Evolutionary conservation across 2,329 filamentous ascomycete species (phyloP).

Genomic region (Colletotrichum sp.): DNA sequence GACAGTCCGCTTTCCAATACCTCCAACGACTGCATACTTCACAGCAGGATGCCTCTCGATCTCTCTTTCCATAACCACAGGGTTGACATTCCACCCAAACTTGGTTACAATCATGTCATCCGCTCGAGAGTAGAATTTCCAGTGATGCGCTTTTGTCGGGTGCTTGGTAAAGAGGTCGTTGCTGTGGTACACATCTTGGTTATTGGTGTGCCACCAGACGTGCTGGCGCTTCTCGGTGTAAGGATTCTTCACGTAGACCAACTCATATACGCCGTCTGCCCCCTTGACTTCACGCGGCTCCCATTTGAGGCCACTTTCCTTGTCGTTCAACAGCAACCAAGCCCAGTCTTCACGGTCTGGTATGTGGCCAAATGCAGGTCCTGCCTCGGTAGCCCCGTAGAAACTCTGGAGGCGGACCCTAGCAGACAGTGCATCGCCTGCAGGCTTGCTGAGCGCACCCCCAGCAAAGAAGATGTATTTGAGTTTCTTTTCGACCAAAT

Average conservation of each 20-base stretch:
- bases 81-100: constrained; percentile 48
- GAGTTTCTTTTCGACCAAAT: constrained; percentile 27
- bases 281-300: background rate
- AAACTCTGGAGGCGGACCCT: constrained; percentile 29
- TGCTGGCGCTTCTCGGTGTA: constrained; percentile 31
- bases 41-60: constrained; percentile 33
- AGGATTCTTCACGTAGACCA: constrained; percentile 33
- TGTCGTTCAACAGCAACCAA: constrained; percentile 32
- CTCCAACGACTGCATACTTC: constrained; percentile 36
- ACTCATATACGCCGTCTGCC: constrained; percentile 33
- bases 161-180: constrained; percentile 45
- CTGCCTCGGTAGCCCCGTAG: constrained; percentile 36
- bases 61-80: constrained; percentile 37
- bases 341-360: constrained; percentile 33
- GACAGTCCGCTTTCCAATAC: constrained; percentile 30
- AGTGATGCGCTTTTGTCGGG: constrained; percentile 34
- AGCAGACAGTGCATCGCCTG: constrained; percentile 31
- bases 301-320: background rate
- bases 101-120: constrained; percentile 46
- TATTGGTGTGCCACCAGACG: constrained; percentile 40
- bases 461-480: constrained; percentile 30
- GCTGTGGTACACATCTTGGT: background rate
- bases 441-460: constrained; percentile 29
- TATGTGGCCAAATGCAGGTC: constrained; percentile 21
- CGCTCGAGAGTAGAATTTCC: constrained; percentile 39